Evolutionary conservation across 495 filamentous ascomycete genomes (phyloP).

Genomic region (Geoglossum glabrum): DNA sequence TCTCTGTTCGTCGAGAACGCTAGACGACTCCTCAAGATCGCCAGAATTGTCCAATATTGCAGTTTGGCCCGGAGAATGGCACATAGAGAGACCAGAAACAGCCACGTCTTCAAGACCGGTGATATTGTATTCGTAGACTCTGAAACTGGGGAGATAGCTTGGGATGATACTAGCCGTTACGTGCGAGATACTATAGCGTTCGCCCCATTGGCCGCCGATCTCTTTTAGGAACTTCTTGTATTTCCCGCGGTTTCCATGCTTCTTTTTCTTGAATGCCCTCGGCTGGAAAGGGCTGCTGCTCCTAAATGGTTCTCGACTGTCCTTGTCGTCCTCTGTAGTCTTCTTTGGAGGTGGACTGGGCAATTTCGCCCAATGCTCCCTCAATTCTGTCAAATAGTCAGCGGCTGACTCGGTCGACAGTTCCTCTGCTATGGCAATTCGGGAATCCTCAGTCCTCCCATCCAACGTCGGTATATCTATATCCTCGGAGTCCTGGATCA

Average conservation of each 20-base stretch:
- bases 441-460: conserved; percentile 8
- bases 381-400: conserved; percentile 63
- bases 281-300: background rate
- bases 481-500: conserved; percentile 70
- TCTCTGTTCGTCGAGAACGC: conserved; percentile 18
- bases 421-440: conserved; percentile 17
- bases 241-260: conserved; percentile 10
- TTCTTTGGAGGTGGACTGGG: conserved; percentile 34
- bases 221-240: conserved; percentile 32
- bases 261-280: conserved; percentile 10
- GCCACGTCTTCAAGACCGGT: conserved; percentile 42
- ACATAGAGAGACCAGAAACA: background rate
- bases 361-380: conserved; percentile 55
- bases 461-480: conserved; percentile 35
- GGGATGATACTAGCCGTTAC: conserved; percentile 77
- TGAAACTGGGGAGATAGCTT: conserved; percentile 75
- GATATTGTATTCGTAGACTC: conserved; percentile 85
- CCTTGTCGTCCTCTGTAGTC: conserved; percentile 5
- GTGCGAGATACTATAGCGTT: conserved; percentile 62
- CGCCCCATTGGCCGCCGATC: conserved; percentile 61
- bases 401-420: conserved; percentile 42
- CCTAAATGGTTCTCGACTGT: background rate
- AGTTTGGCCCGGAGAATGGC: background rate
- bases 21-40: conserved; percentile 24
- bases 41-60: background rate